Evolutionary conservation across 2,329 filamentous ascomycete genomes (phyloP), one percentile per base, ranked within the genome.

Genomic region (Curvularia lunata): DNA sequence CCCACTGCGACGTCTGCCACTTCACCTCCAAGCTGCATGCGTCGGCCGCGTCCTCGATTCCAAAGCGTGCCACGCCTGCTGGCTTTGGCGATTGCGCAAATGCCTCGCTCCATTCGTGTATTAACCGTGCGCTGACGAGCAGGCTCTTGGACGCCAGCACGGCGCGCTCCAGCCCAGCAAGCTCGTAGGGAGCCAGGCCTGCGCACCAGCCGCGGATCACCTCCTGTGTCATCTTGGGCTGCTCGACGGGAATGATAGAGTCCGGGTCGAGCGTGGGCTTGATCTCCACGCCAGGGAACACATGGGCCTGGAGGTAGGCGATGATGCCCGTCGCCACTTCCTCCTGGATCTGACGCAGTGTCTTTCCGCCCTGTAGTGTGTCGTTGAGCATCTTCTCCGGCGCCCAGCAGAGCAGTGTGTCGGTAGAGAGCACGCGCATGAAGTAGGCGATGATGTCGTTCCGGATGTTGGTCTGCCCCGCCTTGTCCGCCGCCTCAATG

Each of bases 1-100:
- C 95, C 94, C 95, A 98, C 78, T 90, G 88, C 27, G 85, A 81
- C 1, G 89, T 96, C 84, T 99, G 95, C 89, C 92, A 97, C 63
- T 86, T 84, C 16, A 97, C 91, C 81, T 99, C 95, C 41, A 96
- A 76, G 68, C 86, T 97, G 5, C 89, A 88, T 13, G 90, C 89
- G 69, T 84, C 82, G 0, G 91, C 88, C 0, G 93, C 94, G 74
- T 96, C 88, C 69, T 96, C 90, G 12, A 96, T 88, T 0, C 91
- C 90, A 73, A 96, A 97, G 54, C 75, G 76, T 47, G 62, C 68
- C 52, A 68, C 68, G 5, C 66, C 71, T 0, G 67, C 73, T n/a
- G 74, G 67, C 64, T 75, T 79, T 60, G 79, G 84, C 38, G 81
- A 78, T 62, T 83, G 84, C 56, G 78, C 79, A 57, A 88, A 86